Base-by-base conservation (phyloP, 2,329 filamentous ascomycete genomes). In the Dothiorella sarmentorum region DNA sequence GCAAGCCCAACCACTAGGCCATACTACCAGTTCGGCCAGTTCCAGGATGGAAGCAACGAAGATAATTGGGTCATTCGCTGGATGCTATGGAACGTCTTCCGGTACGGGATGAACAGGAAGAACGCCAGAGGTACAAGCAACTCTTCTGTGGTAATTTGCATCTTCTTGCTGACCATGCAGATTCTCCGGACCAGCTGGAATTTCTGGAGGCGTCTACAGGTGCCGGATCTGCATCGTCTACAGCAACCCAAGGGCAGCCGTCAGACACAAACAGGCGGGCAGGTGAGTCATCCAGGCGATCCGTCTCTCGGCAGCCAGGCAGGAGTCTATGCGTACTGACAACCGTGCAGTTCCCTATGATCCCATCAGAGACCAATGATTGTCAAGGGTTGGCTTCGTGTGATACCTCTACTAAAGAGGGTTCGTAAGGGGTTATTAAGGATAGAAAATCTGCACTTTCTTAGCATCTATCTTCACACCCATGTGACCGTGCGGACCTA, bases 61-160 rank as follows among this genome's bases (percentile, higher is more conserved):
- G 74, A 76, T 61, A 80, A 80, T 56, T 80, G 78, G 78, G 75
- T 80, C 29, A 78, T 78, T 26, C 69, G 74, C 11, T 80, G 78
- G 78, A 75, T 76, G 62, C 69, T 80, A 3, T 80, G 78, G 78
- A 78, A 80, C 62, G 75, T 77, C 59, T 80, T 79, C 61, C 75
- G 78, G 15, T 79, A 76, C 61, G 49, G 33, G 4, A 53, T 53
- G 49, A 53, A 53, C 35, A 40, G 33, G 35, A 53, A 26, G 17
- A 33, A 35, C n/a, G 4, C 38, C 7, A 31, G 31, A 38, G 20
- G 31, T 37, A 53, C 2, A 18, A 9, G 10, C 20, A 9, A 17
- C 4, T n/a, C 11, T 9, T 20, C n/a, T 3, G 7, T 13, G 24
- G 10, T 35, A 22, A 9, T 13, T 26, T n/a, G 22, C 11, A n/a